Evolutionary conservation across 352 stramenopile genomes (phyloP).

Genomic region (Phytophthora tentaculata): DNA sequence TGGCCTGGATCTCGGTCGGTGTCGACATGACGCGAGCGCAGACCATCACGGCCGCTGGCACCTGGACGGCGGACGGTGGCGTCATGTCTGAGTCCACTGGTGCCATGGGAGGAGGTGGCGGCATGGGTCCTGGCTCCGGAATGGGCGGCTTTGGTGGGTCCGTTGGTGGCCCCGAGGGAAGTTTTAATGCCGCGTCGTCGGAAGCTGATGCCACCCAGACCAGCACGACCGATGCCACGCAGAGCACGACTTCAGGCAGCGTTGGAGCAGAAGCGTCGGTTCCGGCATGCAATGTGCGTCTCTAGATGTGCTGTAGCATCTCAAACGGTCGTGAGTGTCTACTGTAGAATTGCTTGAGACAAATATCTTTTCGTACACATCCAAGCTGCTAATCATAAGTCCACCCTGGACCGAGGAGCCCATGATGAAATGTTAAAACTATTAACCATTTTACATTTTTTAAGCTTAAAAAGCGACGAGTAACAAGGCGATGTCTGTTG

Average conservation of each 20-base stretch:
- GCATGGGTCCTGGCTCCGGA: slow-evolving; percentile 7
- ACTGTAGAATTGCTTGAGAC: too few relatives aligned
- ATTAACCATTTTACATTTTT: too few relatives aligned
- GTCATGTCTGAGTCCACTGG: slow-evolving; percentile 29
- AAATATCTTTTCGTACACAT: too few relatives aligned
- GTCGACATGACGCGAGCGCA: slow-evolving; percentile 37
- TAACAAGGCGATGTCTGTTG: too few relatives aligned
- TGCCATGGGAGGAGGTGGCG: slow-evolving; percentile 1
- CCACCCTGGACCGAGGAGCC: too few relatives aligned
- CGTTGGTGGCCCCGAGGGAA: slow-evolving; percentile 16
- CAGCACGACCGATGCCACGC: slow-evolving; percentile 14
- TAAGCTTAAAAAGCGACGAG: too few relatives aligned
- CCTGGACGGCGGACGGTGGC: slow-evolving; percentile 22
- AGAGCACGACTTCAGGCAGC: slow-evolving; percentile 14
- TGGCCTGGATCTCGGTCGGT: slow-evolving; percentile 20
- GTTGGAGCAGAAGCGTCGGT: slow-evolving; percentile 10
- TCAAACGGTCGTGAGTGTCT: too few relatives aligned
- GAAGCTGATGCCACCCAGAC: slow-evolving; percentile 10
- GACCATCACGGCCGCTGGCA: slow-evolving; percentile 23
- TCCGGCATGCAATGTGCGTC: slow-evolving; percentile 16
- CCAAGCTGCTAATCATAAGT: too few relatives aligned
- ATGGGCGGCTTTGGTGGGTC: slow-evolving; percentile 26
- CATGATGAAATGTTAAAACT: too few relatives aligned
- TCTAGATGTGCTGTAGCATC: too few relatives aligned
- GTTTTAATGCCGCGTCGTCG: slow-evolving; percentile 7